These are phyloP conservation scores for Coemansia sp. DNA, from an alignment of 192 early-diverging fungal genomes.

Conservation along the genomic window DNA sequence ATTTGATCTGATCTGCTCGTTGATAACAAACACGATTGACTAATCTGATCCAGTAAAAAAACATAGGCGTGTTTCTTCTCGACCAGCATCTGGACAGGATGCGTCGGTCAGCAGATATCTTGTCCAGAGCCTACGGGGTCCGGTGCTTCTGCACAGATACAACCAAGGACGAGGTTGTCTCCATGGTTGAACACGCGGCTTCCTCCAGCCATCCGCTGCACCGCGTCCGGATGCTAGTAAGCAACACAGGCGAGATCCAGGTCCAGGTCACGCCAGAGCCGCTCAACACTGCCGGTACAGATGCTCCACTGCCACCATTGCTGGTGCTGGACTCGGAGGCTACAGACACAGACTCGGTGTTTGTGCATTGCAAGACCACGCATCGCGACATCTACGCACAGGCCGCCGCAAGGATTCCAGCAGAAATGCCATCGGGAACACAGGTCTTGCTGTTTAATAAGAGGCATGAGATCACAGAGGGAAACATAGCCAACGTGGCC, in stretches of 20 bases:
- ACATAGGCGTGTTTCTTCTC: constrained; percentile 24
- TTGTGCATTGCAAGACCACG: constrained; percentile 47
- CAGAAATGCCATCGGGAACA: constrained; percentile 6
- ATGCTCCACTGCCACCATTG: not conserved
- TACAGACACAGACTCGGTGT: constrained; percentile 22
- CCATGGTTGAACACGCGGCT: not conserved
- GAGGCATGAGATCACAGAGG: constrained; percentile 26
- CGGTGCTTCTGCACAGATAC: constrained; percentile 2
- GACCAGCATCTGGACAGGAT: constrained; percentile 31
- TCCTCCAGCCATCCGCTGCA: not conserved
- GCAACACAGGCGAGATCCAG: constrained; percentile 13
- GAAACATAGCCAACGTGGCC: constrained; percentile 47
- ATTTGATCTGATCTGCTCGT: too few species aligned
- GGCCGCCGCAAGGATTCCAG: constrained; percentile 15
- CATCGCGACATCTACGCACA: constrained; percentile 29
- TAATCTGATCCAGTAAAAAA: not conserved
- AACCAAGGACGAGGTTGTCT: not conserved
- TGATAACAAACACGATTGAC: not conserved
- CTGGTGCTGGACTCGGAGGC: constrained; percentile 35
- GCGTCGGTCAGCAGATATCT: constrained; percentile 16
- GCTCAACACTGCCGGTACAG: not conserved
- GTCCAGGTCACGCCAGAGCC: constrained; percentile 28
- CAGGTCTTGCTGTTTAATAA: constrained; percentile 43
- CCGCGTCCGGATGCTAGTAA: constrained; percentile 33
- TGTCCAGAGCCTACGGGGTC: constrained; percentile 7